phyloP scores from a whole-genome alignment of 352 stramenopile species.

The Phytophthora sp. region DNA sequence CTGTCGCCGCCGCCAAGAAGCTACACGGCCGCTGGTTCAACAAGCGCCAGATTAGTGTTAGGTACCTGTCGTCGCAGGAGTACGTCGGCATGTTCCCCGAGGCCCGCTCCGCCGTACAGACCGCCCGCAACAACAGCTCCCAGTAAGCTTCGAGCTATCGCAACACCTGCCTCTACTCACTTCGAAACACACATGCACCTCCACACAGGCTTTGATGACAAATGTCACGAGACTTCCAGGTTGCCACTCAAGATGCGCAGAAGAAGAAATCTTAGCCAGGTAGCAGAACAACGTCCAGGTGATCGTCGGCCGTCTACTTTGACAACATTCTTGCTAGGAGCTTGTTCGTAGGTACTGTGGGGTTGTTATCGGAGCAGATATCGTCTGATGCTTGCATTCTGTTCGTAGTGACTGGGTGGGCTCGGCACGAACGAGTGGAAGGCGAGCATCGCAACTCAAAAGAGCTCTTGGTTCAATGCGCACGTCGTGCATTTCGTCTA shows the following conservation, averaged over 20 bases:
- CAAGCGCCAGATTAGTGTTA: constrained; percentile 89
- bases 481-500: constrained; percentile 16
- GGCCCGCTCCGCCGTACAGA: constrained; percentile 72
- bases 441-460: constrained; percentile 12
- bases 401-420: constrained; percentile 29
- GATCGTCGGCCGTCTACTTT: constrained; percentile 12
- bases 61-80: constrained; percentile 85
- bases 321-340: constrained; percentile 11
- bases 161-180: constrained; percentile 36
- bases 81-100: constrained; percentile 91
- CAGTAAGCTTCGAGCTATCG: constrained; percentile 28
- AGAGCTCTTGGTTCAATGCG: background rate
- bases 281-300: constrained; percentile 16
- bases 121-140: constrained; percentile 43
- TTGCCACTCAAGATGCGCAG: constrained; percentile 1
- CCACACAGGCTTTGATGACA: constrained; percentile 23
- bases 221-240: background rate
- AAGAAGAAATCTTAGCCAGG: constrained; percentile 6
- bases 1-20: constrained; percentile 68
- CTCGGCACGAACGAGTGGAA: constrained; percentile 12
- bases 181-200: constrained; percentile 26
- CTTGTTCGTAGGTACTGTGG: constrained; percentile 14
- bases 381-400: constrained; percentile 38
- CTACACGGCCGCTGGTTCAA: constrained; percentile 92
- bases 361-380: constrained; percentile 20